Conservation (phyloP, 1,139 yeast species). For the Pichia sp. region DNA sequence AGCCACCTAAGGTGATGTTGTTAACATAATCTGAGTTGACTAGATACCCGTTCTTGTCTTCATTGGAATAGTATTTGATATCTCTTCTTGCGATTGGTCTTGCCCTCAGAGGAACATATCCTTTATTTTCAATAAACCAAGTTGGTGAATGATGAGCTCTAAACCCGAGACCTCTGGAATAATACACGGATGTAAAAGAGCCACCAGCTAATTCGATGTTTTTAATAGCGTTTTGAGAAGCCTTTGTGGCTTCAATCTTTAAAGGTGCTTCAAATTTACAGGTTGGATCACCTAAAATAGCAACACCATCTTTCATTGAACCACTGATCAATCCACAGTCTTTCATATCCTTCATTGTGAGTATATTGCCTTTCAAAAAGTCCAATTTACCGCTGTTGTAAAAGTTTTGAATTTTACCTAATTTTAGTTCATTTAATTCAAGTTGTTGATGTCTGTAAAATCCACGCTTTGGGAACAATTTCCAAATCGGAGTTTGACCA, state of each 20-base stretch:
- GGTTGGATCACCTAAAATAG: slow-evolving; percentile 54
- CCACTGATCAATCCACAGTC: slow-evolving; percentile 70
- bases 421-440: slow-evolving; percentile 44
- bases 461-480: slow-evolving; percentile 86
- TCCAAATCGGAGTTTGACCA: slow-evolving; percentile 94
- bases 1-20: slow-evolving; percentile 17
- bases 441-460: slow-evolving; percentile 41
- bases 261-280: slow-evolving; percentile 49
- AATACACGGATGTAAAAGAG: slow-evolving; percentile 64
- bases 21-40: slow-evolving; percentile 21
- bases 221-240: slow-evolving; percentile 65
- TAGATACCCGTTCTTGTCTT: slow-evolving; percentile 71
- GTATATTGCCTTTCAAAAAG: slow-evolving; percentile 49
- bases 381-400: slow-evolving; percentile 63
- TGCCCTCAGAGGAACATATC: slow-evolving; percentile 77
- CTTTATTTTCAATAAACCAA: slow-evolving; percentile 56
- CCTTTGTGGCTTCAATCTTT: slow-evolving; percentile 73
- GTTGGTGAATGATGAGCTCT: slow-evolving; percentile 74
- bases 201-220: slow-evolving; percentile 70
- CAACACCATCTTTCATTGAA: slow-evolving; percentile 69
- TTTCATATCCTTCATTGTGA: slow-evolving; percentile 65
- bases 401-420: slow-evolving; percentile 52
- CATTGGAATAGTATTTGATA: slow-evolving; percentile 67
- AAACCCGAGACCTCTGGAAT: slow-evolving; percentile 51
- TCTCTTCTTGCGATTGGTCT: slow-evolving; percentile 81